These are phyloP conservation scores for Pulveroboletus sp. DNA, from an alignment of 768 basidiomycete genomes.

Conservation along the genomic window DNA sequence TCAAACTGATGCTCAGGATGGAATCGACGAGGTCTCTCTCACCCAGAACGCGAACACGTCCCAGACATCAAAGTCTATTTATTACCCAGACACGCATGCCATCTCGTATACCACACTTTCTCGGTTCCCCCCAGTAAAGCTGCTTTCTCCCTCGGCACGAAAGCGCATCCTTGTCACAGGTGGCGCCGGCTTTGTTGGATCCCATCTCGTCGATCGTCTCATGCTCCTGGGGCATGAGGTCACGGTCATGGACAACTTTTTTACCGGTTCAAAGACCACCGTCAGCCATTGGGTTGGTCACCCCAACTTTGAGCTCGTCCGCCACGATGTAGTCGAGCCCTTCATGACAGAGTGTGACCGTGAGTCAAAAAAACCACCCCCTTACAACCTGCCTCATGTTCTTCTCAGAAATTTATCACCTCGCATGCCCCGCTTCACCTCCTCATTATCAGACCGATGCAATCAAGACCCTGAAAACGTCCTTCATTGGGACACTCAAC, in stretches of 20 bases:
- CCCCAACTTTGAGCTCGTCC: constrained; percentile 97
- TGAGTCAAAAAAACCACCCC: constrained; percentile 33
- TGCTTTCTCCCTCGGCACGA: constrained; percentile 68
- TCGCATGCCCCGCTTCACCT: constrained; percentile 96
- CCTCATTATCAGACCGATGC: constrained; percentile 98
- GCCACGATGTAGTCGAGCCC: constrained; percentile 95
- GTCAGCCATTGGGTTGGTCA: constrained; percentile 96
- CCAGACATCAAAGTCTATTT: constrained; percentile 78
- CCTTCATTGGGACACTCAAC: constrained; percentile 96
- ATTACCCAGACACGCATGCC: constrained; percentile 67
- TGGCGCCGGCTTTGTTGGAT: constrained; percentile 98
- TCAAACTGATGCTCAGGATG: constrained; percentile 36
- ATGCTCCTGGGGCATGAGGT: constrained; percentile 98
- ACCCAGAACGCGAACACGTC: constrained; percentile 46
- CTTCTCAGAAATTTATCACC: constrained; percentile 86
- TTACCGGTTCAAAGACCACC: constrained; percentile 97
- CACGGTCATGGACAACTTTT: constrained; percentile 97
- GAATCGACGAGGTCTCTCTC: constrained; percentile 35
- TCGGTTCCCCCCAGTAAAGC: constrained; percentile 88
- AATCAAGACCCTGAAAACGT: constrained; percentile 97
- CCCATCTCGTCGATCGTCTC: constrained; percentile 94
- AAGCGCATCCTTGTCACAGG: constrained; percentile 95
- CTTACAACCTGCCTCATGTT: background rate
- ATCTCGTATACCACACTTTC: constrained; percentile 92
- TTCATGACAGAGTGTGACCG: constrained; percentile 99